Conservation (phyloP, 441 rosid genomes). For the Metrosideros polymorpha region DNA sequence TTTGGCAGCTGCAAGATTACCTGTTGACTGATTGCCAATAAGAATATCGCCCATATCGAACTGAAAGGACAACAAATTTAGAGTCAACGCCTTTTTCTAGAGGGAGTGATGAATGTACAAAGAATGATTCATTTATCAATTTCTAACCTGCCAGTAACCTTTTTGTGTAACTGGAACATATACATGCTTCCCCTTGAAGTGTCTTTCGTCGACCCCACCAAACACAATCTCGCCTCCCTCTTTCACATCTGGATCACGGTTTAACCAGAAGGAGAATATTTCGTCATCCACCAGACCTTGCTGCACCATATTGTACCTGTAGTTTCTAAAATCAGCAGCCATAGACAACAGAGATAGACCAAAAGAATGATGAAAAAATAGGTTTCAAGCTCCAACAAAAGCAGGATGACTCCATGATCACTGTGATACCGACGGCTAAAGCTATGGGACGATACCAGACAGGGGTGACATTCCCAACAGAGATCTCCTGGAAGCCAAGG, state of each 20-base stretch:
- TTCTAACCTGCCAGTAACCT: slow-evolving; percentile 79
- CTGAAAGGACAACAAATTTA: slow-evolving; percentile 20
- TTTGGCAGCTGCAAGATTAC: slow-evolving; percentile 14
- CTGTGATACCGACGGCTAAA: background rate
- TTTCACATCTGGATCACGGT: slow-evolving; percentile 31
- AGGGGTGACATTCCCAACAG: slow-evolving; percentile 59
- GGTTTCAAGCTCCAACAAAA: background rate
- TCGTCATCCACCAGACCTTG: slow-evolving; percentile 45
- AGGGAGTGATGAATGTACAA: background rate
- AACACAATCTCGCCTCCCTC: slow-evolving; percentile 80
- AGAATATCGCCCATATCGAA: slow-evolving; percentile 66
- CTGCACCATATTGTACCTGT: slow-evolving; percentile 70
- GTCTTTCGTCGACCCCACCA: slow-evolving; percentile 63
- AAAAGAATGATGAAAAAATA: background rate
- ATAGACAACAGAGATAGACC: background rate
- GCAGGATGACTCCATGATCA: background rate
- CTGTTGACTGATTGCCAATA: slow-evolving; percentile 44
- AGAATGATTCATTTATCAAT: background rate
- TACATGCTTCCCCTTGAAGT: slow-evolving; percentile 57
- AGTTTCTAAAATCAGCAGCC: background rate
- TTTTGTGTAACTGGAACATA: slow-evolving; percentile 56
- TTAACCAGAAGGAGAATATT: slow-evolving; percentile 77
- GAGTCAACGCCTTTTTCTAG: background rate
- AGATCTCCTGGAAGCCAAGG: slow-evolving; percentile 75
- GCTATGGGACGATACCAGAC: slow-evolving; percentile 32